Conservation (phyloP, 2,329 filamentous ascomycete genomes). For the Alternaria consortialis region DNA sequence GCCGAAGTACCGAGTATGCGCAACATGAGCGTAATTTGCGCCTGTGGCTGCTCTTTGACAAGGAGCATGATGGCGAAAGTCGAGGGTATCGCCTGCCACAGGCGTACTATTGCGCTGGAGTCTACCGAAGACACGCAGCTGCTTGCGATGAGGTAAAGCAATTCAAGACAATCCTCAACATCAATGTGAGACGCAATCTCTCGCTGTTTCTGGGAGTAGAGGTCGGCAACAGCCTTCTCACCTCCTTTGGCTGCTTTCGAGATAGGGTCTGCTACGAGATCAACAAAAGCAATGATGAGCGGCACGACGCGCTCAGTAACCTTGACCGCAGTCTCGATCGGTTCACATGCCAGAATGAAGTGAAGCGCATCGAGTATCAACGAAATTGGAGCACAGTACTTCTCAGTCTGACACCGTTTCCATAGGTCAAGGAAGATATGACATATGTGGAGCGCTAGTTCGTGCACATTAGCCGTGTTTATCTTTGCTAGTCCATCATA, state of each 20-base stretch:
- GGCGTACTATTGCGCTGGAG: constrained; percentile 56
- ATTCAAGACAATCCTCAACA: constrained; percentile 68
- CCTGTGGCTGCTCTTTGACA: constrained; percentile 69
- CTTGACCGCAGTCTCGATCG: constrained; percentile 65
- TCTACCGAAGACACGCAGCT: constrained; percentile 60
- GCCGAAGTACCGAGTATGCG: constrained; percentile 73
- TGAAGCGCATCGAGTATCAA: constrained; percentile 71
- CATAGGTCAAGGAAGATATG: constrained; percentile 72
- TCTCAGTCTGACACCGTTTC: constrained; percentile 71
- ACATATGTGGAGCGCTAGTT: constrained; percentile 70
- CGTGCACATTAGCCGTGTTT: constrained; percentile 59
- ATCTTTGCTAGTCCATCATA: constrained; percentile 71
- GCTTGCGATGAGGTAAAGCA: constrained; percentile 71
- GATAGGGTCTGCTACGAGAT: constrained; percentile 64
- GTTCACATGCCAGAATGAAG: constrained; percentile 70
- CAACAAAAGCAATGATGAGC: constrained; percentile 56
- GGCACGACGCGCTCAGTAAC: constrained; percentile 66
- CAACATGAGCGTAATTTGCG: constrained; percentile 71
- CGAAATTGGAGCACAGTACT: constrained; percentile 69
- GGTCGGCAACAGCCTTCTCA: constrained; percentile 34
- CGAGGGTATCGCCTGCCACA: constrained; percentile 74
- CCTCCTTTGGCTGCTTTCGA: constrained; percentile 47
- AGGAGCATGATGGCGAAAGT: constrained; percentile 74
- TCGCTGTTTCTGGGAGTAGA: constrained; percentile 51
- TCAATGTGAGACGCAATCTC: constrained; percentile 68